Conservation (phyloP, 352 stramenopile genomes). For the Discostella stelligera region DNA sequence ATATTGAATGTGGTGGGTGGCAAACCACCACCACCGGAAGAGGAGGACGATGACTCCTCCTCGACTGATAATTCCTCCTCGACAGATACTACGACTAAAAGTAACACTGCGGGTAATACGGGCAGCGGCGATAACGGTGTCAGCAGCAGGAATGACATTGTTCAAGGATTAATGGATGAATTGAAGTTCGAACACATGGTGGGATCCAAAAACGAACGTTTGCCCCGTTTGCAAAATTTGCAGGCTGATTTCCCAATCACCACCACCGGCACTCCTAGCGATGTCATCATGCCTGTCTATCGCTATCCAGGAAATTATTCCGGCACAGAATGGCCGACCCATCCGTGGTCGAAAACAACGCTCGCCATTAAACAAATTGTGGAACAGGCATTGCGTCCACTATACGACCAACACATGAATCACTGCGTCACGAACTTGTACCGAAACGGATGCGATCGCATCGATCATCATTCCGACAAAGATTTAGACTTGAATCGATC, state of each 20-base stretch:
- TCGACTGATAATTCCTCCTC: no score
- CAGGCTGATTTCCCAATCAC: slow-evolving; percentile 51
- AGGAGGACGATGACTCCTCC: not conserved
- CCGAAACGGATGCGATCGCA: slow-evolving; percentile 63
- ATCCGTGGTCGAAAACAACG: slow-evolving; percentile 55
- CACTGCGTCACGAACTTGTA: slow-evolving; percentile 74
- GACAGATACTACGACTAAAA: no score
- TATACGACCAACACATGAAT: slow-evolving; percentile 71
- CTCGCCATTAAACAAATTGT: slow-evolving; percentile 61
- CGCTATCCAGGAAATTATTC: slow-evolving; percentile 75
- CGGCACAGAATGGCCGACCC: slow-evolving; percentile 69
- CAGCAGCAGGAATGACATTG: slow-evolving; percentile 14
- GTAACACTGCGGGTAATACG: not conserved
- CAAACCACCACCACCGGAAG: not conserved
- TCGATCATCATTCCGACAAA: slow-evolving; percentile 73
- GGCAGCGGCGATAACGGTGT: not conserved
- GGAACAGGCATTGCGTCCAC: slow-evolving; percentile 52
- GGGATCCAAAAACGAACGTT: slow-evolving; percentile 46
- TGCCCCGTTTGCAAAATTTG: slow-evolving; percentile 71
- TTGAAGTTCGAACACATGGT: slow-evolving; percentile 67
- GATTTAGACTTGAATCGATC: slow-evolving; percentile 70
- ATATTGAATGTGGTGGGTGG: slow-evolving; percentile 59
- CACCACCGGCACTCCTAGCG: not conserved
- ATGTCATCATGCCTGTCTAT: slow-evolving; percentile 59
- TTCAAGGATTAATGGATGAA: slow-evolving; percentile 52